These are phyloP conservation scores for Rhynchospora tenuis DNA, from an alignment of 176 grass and related monocot species.

Conservation along the genomic window DNA sequence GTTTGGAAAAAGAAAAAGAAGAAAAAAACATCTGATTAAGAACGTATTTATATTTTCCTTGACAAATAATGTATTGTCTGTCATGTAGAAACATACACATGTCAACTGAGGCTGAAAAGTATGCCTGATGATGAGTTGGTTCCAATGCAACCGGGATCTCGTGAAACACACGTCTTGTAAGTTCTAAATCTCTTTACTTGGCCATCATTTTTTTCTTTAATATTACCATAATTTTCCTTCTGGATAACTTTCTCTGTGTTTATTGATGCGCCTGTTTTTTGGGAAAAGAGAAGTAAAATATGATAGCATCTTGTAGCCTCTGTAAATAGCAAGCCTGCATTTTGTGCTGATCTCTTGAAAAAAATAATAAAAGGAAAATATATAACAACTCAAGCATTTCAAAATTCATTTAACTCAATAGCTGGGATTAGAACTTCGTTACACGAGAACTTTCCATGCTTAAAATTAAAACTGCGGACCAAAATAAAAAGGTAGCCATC, in stretches of 20 bases:
- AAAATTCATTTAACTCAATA: neutral
- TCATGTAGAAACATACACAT: constrained; percentile 76
- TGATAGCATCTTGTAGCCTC: neutral
- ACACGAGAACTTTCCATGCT: neutral
- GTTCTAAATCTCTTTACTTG: constrained; percentile 35
- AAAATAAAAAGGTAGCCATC: neutral
- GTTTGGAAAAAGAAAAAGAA: neutral
- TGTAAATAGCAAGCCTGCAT: neutral
- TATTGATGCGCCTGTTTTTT: neutral
- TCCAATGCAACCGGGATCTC: constrained; percentile 93
- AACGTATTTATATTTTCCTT: neutral
- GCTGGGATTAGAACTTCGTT: neutral
- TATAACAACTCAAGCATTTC: neutral
- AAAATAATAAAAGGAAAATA: neutral
- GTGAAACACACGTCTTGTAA: constrained; percentile 97
- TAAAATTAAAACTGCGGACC: neutral
- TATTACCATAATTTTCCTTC: neutral
- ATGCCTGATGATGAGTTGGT: constrained; percentile 57
- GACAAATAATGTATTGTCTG: constrained; percentile 19
- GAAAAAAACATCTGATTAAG: neutral
- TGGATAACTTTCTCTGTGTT: neutral
- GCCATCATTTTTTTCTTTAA: neutral
- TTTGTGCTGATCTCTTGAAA: neutral
- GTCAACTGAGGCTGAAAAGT: constrained; percentile 90
- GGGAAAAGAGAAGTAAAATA: neutral